Base-by-base conservation (phyloP, 306 rosid species). In the Sechiopsis laciniata region DNA sequence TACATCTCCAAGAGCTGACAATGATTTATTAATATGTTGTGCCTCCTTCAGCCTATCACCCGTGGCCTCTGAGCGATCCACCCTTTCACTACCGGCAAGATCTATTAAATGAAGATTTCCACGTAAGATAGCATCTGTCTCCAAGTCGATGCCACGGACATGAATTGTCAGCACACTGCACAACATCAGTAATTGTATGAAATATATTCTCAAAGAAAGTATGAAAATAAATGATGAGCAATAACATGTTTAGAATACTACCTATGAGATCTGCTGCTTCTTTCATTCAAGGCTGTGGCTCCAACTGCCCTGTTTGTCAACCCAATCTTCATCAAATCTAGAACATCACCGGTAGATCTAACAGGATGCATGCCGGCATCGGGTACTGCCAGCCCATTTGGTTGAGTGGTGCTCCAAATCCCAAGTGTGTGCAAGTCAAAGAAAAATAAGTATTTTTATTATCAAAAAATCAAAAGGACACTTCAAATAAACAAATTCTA, bases 41-140 rank as follows among this genome's bases (percentile, higher is more conserved):
- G 99, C 99, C 89, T 95, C 99, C 85, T 88, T 90, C 72, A 95
- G 99, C 85, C 99, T 85, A 77, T 95, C 99, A 76, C 99, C 99
- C 9, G 95, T 95, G 22, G 90, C 99, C 85, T 95, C 97, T 70
- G 99, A 95, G 58, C 95, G 95, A 55, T 91, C 97, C 51, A 95
- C 99, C 80, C 99, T 86, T 81, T 95, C 99, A 78, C 99, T 95
- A 57, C 99, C 97, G 3, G 97, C 99, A 65, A 95, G 99, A 89
- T 95, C 99, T 71, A 95, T 96, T 45, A 95, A 82, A 84, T 95
- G 97, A 29, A 95, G 90, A 76, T 86, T 83, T 46, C 99, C 97
- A 48, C 97, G 97, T 74, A 95, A 77, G 69, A 92, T 66, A 53
- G 88, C 77, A 74, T 83, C 86, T 26, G 92, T 87, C 91, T 95